Evolutionary conservation across 192 early-diverging fungal genomes (phyloP).

Genomic region (Podochytrium sp.): DNA sequence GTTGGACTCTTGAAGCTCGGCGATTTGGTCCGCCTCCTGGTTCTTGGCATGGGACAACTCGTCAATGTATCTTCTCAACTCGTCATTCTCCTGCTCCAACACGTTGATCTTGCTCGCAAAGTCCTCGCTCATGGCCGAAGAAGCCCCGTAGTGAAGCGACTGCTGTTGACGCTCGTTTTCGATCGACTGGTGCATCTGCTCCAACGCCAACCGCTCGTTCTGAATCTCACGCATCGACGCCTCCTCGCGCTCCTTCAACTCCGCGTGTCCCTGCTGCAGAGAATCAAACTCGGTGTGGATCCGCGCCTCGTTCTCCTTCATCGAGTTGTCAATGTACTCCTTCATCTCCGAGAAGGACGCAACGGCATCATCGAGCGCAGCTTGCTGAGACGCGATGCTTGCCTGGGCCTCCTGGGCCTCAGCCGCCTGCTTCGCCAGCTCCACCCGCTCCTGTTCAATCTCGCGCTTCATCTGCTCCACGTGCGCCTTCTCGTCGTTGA

Average conservation of each 20-base stretch:
- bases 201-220: slow-evolving; percentile 2
- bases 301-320: slow-evolving; percentile 26
- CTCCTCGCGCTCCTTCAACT: slow-evolving; percentile 20
- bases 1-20: slow-evolving; percentile 18
- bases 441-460: background rate
- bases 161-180: slow-evolving; percentile 23
- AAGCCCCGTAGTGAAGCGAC: background rate
- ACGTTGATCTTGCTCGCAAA: background rate
- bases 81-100: slow-evolving; percentile 18
- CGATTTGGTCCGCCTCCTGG: background rate
- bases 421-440: background rate
- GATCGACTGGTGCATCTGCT: background rate
- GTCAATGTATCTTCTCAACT: background rate
- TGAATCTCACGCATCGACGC: slow-evolving; percentile 7
- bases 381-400: slow-evolving; percentile 1
- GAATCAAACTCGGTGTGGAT: slow-evolving; percentile 17
- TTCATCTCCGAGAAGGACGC: slow-evolving; percentile 23
- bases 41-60: background rate
- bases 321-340: slow-evolving; percentile 16
- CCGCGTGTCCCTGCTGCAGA: slow-evolving; percentile 10
- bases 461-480: background rate
- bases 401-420: slow-evolving; percentile 8
- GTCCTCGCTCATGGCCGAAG: background rate
- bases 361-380: slow-evolving; percentile 16
- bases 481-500: slow-evolving; percentile 16